Percentiles rank a stretch among this genome's conserved stretches.
Conservation (phyloP, 2,329 filamentous ascomycete genomes). For the Meredithiella fracta region DNA sequence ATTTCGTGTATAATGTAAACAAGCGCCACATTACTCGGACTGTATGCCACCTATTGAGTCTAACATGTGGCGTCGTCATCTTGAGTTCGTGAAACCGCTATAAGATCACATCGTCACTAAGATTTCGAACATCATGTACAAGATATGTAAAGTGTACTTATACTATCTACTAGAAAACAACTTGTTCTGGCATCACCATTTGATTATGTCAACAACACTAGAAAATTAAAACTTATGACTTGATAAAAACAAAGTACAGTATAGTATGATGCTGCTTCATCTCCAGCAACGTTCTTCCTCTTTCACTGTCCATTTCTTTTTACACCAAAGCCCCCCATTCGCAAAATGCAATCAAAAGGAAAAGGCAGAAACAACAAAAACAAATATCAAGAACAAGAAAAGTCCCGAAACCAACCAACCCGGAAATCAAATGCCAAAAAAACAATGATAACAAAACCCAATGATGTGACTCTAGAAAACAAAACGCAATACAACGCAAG, state of each 20-base stretch:
- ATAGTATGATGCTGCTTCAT: not conserved
- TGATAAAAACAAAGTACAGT: not conserved
- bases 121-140: too few relatives aligned
- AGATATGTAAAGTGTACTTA: too few relatives aligned
- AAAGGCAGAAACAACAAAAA: not conserved
- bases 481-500: not conserved
- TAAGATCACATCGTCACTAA: too few relatives aligned
- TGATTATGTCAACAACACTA: too few relatives aligned
- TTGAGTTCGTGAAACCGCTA: too few relatives aligned
- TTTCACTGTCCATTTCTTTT: not conserved
- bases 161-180: too few relatives aligned
- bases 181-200: too few relatives aligned
- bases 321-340: not conserved
- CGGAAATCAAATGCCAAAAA: not conserved
- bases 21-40: too few relatives aligned
- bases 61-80: too few relatives aligned
- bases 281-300: not conserved
- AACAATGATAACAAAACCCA: slow-evolving; percentile 4
- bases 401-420: not conserved
- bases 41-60: too few relatives aligned
- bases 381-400: slow-evolving; percentile 15
- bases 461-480: not conserved
- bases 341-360: not conserved
- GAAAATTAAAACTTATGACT: not conserved
- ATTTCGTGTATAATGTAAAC: too few relatives aligned